Base-by-base conservation (phyloP, 1,284 basidiomycete species). In the Irpex lacteus region DNA sequence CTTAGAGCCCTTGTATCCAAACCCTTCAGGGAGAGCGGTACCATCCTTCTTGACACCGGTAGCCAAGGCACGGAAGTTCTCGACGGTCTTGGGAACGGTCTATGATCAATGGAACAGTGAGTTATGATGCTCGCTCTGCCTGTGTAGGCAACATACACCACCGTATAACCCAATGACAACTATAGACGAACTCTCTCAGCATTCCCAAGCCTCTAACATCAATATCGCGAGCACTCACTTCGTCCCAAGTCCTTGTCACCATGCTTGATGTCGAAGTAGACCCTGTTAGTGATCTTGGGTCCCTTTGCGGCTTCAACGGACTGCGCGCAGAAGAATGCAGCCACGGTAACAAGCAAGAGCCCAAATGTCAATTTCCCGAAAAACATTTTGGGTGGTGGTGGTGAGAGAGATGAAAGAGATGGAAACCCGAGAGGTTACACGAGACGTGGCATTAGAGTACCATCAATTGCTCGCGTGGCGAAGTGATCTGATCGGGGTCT, bases 251-350 rank as follows among this genome's bases (percentile, higher is more conserved):
- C 81, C 77, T 91, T 82, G 75, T 90, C 93, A 36, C 94, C 94
- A 77, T 97, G 94, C 72, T 91, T 88, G 67, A 98, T 90, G 78
- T 98, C 95, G 73, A 98, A 98, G 83, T 89, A 98, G 72, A 98
- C 91, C 80, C 91, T 94, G 85, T 93, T 80, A 59, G 95, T 96
- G 73, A 98, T 89, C 79, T 85, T 88, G 15, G 95, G 95, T 15
- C 89, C 87, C 70, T 90, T 92, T 13, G 83, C 83, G n/a, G 90
- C 90, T 70, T 91, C 89, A 18, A 80, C 90, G 58, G 82, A 83
- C 72, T 84, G 85, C 38, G 81, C 85, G 69, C 82, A 91, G 76
- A 91, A 87, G 70, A 94, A 80, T 0, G 90, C 87, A 13, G 84
- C 84, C 64, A 94, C 66, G 57, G 90, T 83, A 62, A 90, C 77